These are phyloP conservation scores for Pseudogymnoascus sp. DNA, from an alignment of 2,329 filamentous ascomycete genomes.

Conservation along the genomic window DNA sequence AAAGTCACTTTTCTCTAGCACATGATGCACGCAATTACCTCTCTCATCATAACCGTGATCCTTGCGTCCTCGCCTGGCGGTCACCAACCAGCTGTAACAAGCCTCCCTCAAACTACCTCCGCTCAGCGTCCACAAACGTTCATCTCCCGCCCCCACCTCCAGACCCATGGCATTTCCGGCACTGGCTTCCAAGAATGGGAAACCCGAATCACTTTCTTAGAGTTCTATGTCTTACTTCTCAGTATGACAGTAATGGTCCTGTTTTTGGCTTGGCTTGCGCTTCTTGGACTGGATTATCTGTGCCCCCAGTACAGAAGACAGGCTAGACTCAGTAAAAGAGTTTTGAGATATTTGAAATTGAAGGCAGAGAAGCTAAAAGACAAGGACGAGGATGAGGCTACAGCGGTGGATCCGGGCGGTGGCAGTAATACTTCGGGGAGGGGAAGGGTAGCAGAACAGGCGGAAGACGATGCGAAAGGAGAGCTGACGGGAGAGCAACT, in stretches of 20 bases:
- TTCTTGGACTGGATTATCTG: not conserved
- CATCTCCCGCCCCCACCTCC: not conserved
- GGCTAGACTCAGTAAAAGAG: not conserved
- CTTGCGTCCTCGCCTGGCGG: not conserved
- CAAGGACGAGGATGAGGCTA: not conserved
- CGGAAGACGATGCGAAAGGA: not conserved
- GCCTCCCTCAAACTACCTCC: not conserved
- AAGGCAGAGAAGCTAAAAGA: not conserved
- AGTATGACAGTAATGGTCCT: not conserved
- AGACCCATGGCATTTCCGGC: not conserved
- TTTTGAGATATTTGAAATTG: not conserved
- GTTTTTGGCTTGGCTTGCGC: not conserved
- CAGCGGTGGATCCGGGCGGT: not conserved
- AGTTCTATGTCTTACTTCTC: not conserved
- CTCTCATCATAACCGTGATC: not conserved
- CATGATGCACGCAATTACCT: not conserved
- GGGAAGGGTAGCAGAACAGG: not conserved
- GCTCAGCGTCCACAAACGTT: not conserved
- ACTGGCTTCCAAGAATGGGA: constrained; percentile 1
- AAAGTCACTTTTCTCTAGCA: not conserved
- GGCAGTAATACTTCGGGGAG: not conserved
- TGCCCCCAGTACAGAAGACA: not conserved
- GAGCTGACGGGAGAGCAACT: not conserved
- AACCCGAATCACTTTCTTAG: not conserved
- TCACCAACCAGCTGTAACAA: not conserved